Base-by-base conservation (phyloP, 495 filamentous ascomycete species). In the Penicillium coprophilum region DNA sequence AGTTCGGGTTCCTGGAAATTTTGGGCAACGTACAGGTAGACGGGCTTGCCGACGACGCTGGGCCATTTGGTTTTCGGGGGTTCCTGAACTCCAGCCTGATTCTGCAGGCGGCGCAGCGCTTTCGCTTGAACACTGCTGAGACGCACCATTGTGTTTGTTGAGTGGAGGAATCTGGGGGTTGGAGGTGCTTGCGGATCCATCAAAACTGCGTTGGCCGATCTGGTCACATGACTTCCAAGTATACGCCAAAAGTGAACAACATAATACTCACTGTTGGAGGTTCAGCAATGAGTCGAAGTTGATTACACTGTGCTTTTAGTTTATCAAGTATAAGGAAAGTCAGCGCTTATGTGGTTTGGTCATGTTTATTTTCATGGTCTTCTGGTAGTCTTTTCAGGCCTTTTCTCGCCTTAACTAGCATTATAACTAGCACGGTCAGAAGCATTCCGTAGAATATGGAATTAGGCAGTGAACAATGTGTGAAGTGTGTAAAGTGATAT, bases 21-120 rank as follows among this genome's bases (percentile, higher is more conserved):
- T 65, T 38, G 40, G 46, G 43, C 21, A 12, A 74, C 85, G 39
- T 79, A 90, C 88, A 91, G 76, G 64, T 80, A 90, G 55, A 91
- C 68, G 67, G 86, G 79, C 69, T 89, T 90, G 46, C 52, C 52
- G 41, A 34, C 21, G 28, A 36, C 66, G 70, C 57, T 60, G 20
- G 32, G 59, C 53, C 6, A 68, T 59, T 48, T 62, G 63, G 27
- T 58, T 64, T 20, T 50, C 43, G 7, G 59, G 59, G 27, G 20
- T 43, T 11, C 8, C 6, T 52, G 8, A 23, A 41, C 45, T 15
- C 23, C 63, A 20, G 62, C 65, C 63, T 57, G 48, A 46, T 44
- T 63, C 56, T 63, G 59, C 56, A 58, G 47, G 30, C 46, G 15
- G 57, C 68, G 51, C 23, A 71, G 48, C 36, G 63, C 68, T 53